Evolutionary conservation across 2,329 filamentous ascomycete genomes (phyloP).

Genomic region (Nigrograna mackinnonii): DNA sequence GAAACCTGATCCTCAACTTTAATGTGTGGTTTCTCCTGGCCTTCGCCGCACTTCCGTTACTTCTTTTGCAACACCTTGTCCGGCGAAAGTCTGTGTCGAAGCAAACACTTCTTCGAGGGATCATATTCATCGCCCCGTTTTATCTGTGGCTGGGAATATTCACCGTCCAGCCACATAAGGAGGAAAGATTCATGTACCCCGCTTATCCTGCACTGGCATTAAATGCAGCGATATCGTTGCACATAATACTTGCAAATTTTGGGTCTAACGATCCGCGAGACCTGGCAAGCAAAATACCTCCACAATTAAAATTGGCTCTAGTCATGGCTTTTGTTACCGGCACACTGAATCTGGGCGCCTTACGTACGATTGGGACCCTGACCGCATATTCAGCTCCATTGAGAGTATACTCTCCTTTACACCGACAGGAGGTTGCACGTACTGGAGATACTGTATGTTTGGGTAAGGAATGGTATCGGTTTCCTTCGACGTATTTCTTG

Average conservation of each 20-base stretch:
- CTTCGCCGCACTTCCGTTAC: slow-evolving; percentile 72
- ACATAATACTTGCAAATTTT: slow-evolving; percentile 76
- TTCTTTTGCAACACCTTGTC: slow-evolving; percentile 72
- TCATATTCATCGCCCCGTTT: slow-evolving; percentile 82
- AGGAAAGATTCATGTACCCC: slow-evolving; percentile 98
- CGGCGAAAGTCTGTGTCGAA: slow-evolving; percentile 65
- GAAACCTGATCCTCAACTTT: slow-evolving; percentile 91
- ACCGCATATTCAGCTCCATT: slow-evolving; percentile 83
- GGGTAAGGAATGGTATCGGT: slow-evolving; percentile 98
- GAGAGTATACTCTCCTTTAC: slow-evolving; percentile 69
- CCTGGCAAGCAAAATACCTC: slow-evolving; percentile 72
- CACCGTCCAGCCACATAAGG: slow-evolving; percentile 91
- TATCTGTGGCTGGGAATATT: slow-evolving; percentile 96
- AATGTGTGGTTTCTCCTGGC: slow-evolving; percentile 91
- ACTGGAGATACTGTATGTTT: slow-evolving; percentile 78
- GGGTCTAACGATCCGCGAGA: slow-evolving; percentile 71
- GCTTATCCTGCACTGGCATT: slow-evolving; percentile 88
- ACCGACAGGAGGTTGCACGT: slow-evolving; percentile 57
- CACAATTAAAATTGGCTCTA: slow-evolving; percentile 69
- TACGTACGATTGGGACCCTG: slow-evolving; percentile 76
- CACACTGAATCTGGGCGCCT: slow-evolving; percentile 67
- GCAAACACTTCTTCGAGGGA: slow-evolving; percentile 71
- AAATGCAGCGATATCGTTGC: slow-evolving; percentile 83
- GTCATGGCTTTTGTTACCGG: slow-evolving; percentile 65
- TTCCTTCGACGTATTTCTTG: slow-evolving; percentile 90